Evolutionary conservation across 164 flowering plant genomes (phyloP).

Genomic region (Umbellularia californica): DNA sequence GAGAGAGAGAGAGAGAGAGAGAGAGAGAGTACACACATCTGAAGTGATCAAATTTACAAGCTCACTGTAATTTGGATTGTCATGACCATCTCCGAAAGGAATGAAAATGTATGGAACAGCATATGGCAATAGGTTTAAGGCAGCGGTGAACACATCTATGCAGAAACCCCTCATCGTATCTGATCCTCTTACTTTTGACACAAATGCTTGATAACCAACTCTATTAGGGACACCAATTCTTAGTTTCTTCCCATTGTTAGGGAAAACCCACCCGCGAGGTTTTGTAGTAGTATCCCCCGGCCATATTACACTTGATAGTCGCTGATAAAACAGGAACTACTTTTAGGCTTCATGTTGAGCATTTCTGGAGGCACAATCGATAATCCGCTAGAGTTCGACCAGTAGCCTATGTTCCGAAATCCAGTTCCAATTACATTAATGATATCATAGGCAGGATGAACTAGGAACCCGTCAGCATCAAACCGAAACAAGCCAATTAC

Average conservation of each 20-base stretch:
- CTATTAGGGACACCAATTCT: constrained; percentile 65
- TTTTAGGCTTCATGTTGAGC: constrained; percentile 49
- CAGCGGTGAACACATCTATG: constrained; percentile 83
- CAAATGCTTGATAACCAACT: constrained; percentile 54
- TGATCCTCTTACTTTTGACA: constrained; percentile 43
- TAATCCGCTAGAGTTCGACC: constrained; percentile 73
- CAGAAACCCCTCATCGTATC: constrained; percentile 60
- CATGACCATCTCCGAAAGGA: constrained; percentile 59
- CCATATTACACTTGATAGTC: constrained; percentile 53
- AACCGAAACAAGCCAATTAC: constrained; percentile 58
- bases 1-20: too few relatives aligned
- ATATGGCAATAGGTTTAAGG: constrained; percentile 73
- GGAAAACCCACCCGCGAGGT: constrained; percentile 88
- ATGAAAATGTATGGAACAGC: constrained; percentile 63
- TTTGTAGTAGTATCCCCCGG: constrained; percentile 48
- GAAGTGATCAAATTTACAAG: constrained; percentile 51
- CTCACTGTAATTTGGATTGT: constrained; percentile 68
- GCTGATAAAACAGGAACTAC: constrained; percentile 48
- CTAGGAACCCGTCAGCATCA: constrained; percentile 39
- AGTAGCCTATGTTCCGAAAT: constrained; percentile 52
- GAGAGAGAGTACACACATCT: constrained; percentile 49
- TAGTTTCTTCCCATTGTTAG: constrained; percentile 54
- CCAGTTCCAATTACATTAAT: constrained; percentile 74
- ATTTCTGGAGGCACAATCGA: constrained; percentile 56
- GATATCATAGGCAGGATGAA: constrained; percentile 68